These are phyloP conservation scores for Podila horticola DNA, from an alignment of 192 early-diverging fungal species.

Conservation along the genomic window DNA sequence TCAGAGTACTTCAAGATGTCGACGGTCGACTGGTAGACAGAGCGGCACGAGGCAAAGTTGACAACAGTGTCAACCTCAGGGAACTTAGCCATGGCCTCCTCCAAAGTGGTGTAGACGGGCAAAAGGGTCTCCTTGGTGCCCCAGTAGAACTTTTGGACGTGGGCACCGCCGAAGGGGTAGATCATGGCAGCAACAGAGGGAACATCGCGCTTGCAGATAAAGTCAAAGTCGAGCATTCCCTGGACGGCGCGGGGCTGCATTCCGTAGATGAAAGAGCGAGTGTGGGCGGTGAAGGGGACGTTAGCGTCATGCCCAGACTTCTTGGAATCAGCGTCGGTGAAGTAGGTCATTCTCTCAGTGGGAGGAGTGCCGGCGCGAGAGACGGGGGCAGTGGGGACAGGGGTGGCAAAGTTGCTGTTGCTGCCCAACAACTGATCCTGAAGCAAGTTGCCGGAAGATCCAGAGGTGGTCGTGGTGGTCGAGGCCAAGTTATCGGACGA, in stretches of 20 bases:
- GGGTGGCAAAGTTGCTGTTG: conserved; percentile 9
- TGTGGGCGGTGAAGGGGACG: conserved; percentile 78
- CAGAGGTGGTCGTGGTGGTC: conserved; percentile 36
- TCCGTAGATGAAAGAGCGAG: conserved; percentile 94
- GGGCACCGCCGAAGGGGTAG: conserved; percentile 97
- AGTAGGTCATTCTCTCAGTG: conserved; percentile 60
- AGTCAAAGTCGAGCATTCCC: conserved; percentile 99
- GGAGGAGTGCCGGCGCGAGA: conserved; percentile 54
- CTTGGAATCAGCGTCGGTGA: conserved; percentile 57
- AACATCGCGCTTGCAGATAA: conserved; percentile 91
- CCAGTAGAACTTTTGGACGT: conserved; percentile 99
- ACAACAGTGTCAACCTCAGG: conserved; percentile 96
- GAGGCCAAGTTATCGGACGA: conserved; percentile 54
- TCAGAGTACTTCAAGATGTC: conserved; percentile 79
- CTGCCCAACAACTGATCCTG: conserved; percentile 64
- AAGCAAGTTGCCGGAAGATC: conserved; percentile 63
- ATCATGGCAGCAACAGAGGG: conserved; percentile 98
- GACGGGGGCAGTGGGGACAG: conserved; percentile 20
- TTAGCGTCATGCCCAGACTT: conserved; percentile 22
- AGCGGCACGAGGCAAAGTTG: conserved; percentile 97
- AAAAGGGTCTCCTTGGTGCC: conserved; percentile 96
- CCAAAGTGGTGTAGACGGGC: conserved; percentile 88
- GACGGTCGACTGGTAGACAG: conserved; percentile 89
- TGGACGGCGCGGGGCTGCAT: conserved; percentile 99
- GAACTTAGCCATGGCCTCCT: conserved; percentile 84